These are phyloP conservation scores for Acmispon strigosus DNA, from an alignment of 306 rosid species.

Conservation along the genomic window DNA sequence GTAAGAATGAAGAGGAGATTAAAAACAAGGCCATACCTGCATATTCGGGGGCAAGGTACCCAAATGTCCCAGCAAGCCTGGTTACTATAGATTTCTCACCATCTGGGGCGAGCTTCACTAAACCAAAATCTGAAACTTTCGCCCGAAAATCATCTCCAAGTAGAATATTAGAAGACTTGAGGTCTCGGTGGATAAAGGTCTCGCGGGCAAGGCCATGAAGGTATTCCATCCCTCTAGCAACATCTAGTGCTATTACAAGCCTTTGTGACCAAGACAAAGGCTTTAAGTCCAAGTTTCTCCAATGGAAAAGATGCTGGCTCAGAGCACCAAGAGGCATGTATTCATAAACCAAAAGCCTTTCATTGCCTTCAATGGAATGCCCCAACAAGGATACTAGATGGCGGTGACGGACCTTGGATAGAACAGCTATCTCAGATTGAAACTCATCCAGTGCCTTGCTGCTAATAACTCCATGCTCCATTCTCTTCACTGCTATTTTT, in stretches of 20 bases:
- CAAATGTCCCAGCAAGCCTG: conserved; percentile 82
- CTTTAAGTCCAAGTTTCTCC: conserved; percentile 55
- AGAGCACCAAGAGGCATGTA: conserved; percentile 82
- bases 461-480: conserved; percentile 54
- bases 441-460: conserved; percentile 74
- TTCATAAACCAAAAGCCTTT: conserved; percentile 73
- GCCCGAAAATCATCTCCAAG: conserved; percentile 64
- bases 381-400: conserved; percentile 78
- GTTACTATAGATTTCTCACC: conserved; percentile 62
- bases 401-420: conserved; percentile 74
- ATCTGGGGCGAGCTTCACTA: conserved; percentile 79
- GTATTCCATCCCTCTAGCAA: conserved; percentile 76
- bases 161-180: conserved; percentile 81
- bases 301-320: conserved; percentile 78
- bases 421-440: conserved; percentile 69
- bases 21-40: conserved; percentile 44
- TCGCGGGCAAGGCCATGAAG: conserved; percentile 67
- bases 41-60: conserved; percentile 90
- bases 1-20: conserved; percentile 2
- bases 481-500: conserved; percentile 73
- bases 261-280: conserved; percentile 71
- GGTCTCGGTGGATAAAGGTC: conserved; percentile 76
- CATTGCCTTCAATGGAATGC: conserved; percentile 57
- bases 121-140: conserved; percentile 76
- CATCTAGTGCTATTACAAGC: conserved; percentile 75